These are phyloP conservation scores for Fusarium anthophilum DNA, from an alignment of 2,329 filamentous ascomycete species.

Conservation along the genomic window DNA sequence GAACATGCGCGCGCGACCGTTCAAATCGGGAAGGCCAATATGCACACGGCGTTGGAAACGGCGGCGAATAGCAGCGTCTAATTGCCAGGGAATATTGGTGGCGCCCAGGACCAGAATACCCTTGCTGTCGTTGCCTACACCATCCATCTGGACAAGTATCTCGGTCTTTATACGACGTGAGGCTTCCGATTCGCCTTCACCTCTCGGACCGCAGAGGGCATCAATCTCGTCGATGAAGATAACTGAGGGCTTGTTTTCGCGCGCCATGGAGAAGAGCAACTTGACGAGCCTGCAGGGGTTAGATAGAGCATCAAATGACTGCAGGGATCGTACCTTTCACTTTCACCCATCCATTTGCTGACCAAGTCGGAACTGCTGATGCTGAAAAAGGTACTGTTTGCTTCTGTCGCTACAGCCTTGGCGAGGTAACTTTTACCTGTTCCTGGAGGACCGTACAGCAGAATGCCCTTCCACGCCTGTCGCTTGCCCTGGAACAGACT, in stretches of 20 bases:
- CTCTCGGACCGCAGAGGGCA: constrained; percentile 90
- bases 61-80: constrained; percentile 93
- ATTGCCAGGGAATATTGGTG: constrained; percentile 98
- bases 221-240: constrained; percentile 99
- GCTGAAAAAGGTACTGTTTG: constrained; percentile 99
- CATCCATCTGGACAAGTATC: constrained; percentile 98
- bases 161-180: constrained; percentile 98
- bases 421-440: constrained; percentile 98
- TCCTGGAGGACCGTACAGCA: constrained; percentile 94
- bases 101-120: constrained; percentile 95
- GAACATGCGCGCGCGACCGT: constrained; percentile 93
- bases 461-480: constrained; percentile 97
- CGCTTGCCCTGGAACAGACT: constrained; percentile 95
- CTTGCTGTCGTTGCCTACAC: constrained; percentile 93
- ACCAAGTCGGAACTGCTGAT: constrained; percentile 97
- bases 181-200: constrained; percentile 96
- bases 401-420: constrained; percentile 97
- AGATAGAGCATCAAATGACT: constrained; percentile 23
- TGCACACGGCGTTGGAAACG: constrained; percentile 97
- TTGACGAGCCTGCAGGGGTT: constrained; percentile 79
- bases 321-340: constrained; percentile 75
- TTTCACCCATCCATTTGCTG: constrained; percentile 99
- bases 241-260: constrained; percentile 97
- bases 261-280: constrained; percentile 95
- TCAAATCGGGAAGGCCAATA: constrained; percentile 88